Evolutionary conservation across 129 eudicot genomes (phyloP), one percentile per base, ranked within the genome.

Genomic region (Scalesia atractyloides): DNA sequence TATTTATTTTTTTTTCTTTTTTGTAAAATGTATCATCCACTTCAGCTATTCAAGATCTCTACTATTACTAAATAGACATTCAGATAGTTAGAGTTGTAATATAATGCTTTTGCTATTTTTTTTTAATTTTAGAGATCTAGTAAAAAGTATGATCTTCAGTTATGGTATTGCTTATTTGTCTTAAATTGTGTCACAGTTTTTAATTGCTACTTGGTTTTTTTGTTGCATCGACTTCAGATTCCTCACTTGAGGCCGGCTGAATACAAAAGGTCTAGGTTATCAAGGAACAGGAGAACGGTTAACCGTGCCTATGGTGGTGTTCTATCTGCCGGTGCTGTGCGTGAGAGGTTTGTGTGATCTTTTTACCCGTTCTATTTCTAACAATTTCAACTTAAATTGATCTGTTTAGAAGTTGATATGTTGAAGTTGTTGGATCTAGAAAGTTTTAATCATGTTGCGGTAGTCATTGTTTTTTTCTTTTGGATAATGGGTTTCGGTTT

Each of bases 241-340:
- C 94, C 90, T 70, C 94, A 87, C 63, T 68, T 86, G 86, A 86
- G 91, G 76, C 93, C 93, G 9, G 66, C 89, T 63, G 87, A 87
- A 67, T 87, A 87, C 82, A 87, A 76, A 53, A 73, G 93, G 68
- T 64, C 85, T 5, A 84, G 93, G 63, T 69, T 87, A 59, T 68
- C 93, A 51, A 84, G 93, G 84, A 87, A 87, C 85, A 74, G 85
- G 61, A 80, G 89, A 64, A 87, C 93, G 85, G 89, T 87, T 30
- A 87, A 87, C 81, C 89, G 89, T 68, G 87, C 93, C 17, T 87
- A 84, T 66, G 89, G 93, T 60, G 93, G 93, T 61, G 93, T 87
- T 13, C 75, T 87, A 46, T 84, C 89, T 67, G 89, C 87, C 20
- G 82, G 87, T 76, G 89, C 93, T 66, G 93, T 87, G 30, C 83